These are phyloP conservation scores for Geotrichum histeridarum DNA, from an alignment of 1,139 yeast species.

Conservation along the genomic window DNA sequence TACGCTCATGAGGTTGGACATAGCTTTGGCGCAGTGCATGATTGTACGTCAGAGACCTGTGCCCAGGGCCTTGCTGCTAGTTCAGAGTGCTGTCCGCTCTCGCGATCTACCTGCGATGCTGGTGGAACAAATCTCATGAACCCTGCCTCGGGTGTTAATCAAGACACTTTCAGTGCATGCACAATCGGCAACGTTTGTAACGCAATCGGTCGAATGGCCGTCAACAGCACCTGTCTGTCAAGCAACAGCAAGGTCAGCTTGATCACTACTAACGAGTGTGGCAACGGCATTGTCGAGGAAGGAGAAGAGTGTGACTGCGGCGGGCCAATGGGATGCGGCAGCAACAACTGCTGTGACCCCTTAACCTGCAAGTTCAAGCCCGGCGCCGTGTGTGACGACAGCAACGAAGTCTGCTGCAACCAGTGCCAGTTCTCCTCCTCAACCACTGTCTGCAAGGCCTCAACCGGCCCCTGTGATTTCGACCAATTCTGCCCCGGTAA, in stretches of 20 bases:
- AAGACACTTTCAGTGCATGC: constrained; percentile 36
- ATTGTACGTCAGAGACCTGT: constrained; percentile 39
- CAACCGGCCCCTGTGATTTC: constrained; percentile 38
- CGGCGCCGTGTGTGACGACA: constrained; percentile 37
- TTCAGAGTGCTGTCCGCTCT: constrained; percentile 38
- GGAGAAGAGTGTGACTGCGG: constrained; percentile 44
- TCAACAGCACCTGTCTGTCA: constrained; percentile 37
- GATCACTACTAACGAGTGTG: constrained; percentile 37
- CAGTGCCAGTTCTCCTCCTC: constrained; percentile 34
- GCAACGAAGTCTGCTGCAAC: constrained; percentile 36
- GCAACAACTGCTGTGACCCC: constrained; percentile 38
- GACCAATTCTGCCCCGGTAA: constrained; percentile 38
- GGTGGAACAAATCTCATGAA: constrained; percentile 39
- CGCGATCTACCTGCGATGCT: constrained; percentile 34
- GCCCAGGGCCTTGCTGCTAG: constrained; percentile 28
- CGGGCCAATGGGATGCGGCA: constrained; percentile 33
- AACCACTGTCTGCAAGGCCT: constrained; percentile 32
- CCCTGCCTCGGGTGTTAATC: constrained; percentile 35
- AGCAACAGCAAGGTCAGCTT: constrained; percentile 35
- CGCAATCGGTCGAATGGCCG: constrained; percentile 32
- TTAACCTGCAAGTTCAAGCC: constrained; percentile 34
- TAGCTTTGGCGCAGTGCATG: constrained; percentile 43
- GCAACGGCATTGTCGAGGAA: constrained; percentile 41
- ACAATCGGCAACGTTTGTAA: constrained; percentile 39
- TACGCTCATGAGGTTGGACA: constrained; percentile 43